These are phyloP conservation scores for Dendrobium catenatum DNA, from an alignment of 106 monocot species.

Conservation along the genomic window DNA sequence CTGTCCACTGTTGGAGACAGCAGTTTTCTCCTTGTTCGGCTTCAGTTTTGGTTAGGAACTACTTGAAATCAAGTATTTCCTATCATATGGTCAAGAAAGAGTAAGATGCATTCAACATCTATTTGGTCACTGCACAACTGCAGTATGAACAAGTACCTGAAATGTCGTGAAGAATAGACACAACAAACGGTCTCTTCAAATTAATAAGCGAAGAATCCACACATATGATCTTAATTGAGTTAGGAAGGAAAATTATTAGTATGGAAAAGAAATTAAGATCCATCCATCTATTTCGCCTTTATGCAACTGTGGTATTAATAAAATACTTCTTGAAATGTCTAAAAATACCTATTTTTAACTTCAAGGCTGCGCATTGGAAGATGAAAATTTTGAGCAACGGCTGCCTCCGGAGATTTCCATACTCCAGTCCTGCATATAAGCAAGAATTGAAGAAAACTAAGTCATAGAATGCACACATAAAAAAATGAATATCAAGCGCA, in stretches of 20 bases:
- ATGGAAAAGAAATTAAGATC: neutral
- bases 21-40: too few species aligned
- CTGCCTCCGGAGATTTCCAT: slow-evolving; percentile 40
- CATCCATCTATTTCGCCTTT: neutral
- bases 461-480: neutral
- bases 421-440: slow-evolving; percentile 22
- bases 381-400: slow-evolving; percentile 41
- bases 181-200: too few species aligned
- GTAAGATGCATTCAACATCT: too few species aligned
- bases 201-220: neutral
- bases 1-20: too few species aligned
- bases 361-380: slow-evolving; percentile 70
- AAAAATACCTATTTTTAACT: slow-evolving; percentile 52
- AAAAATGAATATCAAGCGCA: neutral
- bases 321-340: neutral
- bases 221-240: neutral
- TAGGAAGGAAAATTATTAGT: neutral
- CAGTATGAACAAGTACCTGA: too few species aligned
- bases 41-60: too few species aligned
- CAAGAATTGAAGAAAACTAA: neutral
- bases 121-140: too few species aligned
- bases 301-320: neutral
- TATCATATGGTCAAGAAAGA: too few species aligned
- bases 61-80: too few species aligned
- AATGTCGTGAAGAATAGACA: too few species aligned